phyloP scores from a whole-genome alignment of 2,329 filamentous ascomycete species.

The Alternaria dauci region DNA sequence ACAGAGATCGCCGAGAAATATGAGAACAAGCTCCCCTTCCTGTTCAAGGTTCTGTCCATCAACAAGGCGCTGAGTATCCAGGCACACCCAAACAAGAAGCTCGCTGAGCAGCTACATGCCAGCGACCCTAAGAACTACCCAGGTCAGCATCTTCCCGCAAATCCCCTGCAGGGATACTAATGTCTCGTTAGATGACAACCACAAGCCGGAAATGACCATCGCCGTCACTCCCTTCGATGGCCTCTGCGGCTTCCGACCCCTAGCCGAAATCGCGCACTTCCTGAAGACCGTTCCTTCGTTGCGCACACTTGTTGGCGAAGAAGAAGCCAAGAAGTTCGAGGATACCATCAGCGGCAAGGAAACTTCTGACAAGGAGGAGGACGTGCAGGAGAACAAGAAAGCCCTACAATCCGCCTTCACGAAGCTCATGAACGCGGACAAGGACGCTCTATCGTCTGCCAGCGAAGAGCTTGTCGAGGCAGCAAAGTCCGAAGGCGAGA shows the following conservation, averaged over 20 bases:
- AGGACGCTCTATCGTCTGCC: slow-evolving; percentile 70
- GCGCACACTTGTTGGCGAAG: slow-evolving; percentile 58
- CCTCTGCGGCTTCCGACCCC: slow-evolving; percentile 90
- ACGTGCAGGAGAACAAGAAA: slow-evolving; percentile 71
- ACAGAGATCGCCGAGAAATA: slow-evolving; percentile 76
- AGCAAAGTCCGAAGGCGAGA: slow-evolving; percentile 71
- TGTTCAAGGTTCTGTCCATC: slow-evolving; percentile 98
- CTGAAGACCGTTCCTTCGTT: slow-evolving; percentile 68
- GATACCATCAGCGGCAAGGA: slow-evolving; percentile 62
- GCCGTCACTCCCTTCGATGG: slow-evolving; percentile 96
- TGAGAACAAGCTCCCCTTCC: slow-evolving; percentile 84
- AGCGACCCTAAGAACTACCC: slow-evolving; percentile 94
- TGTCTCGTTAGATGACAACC: slow-evolving; percentile 78
- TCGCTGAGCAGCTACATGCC: slow-evolving; percentile 86
- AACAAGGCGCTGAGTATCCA: slow-evolving; percentile 96
- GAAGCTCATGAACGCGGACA: slow-evolving; percentile 79
- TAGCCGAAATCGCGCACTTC: slow-evolving; percentile 87
- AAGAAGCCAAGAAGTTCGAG: slow-evolving; percentile 57
- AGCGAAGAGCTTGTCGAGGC: slow-evolving; percentile 74
- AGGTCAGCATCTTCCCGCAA: slow-evolving; percentile 11
- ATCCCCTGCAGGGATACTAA: not conserved
- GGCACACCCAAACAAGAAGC: slow-evolving; percentile 94
- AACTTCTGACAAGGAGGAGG: slow-evolving; percentile 56
- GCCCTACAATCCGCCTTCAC: slow-evolving; percentile 79
- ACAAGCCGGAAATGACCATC: slow-evolving; percentile 99